Conservation (phyloP, 768 basidiomycete species). For the Serendipita sp. region DNA sequence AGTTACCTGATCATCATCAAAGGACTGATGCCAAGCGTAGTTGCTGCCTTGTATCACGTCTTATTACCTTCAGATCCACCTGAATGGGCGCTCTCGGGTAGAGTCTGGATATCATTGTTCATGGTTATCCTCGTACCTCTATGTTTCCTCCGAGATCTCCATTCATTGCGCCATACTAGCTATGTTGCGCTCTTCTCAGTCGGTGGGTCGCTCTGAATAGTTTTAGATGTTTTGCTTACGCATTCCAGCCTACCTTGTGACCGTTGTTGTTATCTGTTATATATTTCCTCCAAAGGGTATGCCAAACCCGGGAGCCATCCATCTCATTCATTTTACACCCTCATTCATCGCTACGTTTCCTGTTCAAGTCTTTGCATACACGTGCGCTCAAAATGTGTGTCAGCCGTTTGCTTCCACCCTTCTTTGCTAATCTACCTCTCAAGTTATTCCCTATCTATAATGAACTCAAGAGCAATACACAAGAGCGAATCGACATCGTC, state of each 20-base stretch:
- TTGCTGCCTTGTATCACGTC: constrained; percentile 66
- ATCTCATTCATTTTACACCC: constrained; percentile 57
- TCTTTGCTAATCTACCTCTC: constrained; percentile 7
- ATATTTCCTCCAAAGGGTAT: constrained; percentile 56
- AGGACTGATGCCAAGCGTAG: constrained; percentile 83
- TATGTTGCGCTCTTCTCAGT: constrained; percentile 85
- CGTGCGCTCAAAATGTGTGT: constrained; percentile 77
- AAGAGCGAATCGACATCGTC: constrained; percentile 71
- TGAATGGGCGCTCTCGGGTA: constrained; percentile 56
- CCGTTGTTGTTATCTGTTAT: constrained; percentile 69
- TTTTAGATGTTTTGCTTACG: neutral
- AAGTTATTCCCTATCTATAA: constrained; percentile 91
- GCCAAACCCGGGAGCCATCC: constrained; percentile 47
- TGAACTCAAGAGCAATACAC: constrained; percentile 68
- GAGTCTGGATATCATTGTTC: constrained; percentile 67
- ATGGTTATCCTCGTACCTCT: constrained; percentile 68
- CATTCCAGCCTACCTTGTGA: constrained; percentile 51
- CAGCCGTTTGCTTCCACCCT: neutral
- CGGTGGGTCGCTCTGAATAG: constrained; percentile 30
- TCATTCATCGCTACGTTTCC: constrained; percentile 75
- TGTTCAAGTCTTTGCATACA: constrained; percentile 85
- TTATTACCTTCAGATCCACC: constrained; percentile 57
- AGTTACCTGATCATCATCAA: constrained; percentile 88
- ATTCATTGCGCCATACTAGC: constrained; percentile 79
- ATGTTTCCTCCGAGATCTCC: constrained; percentile 64